These are phyloP conservation scores for Blastobotrys petasosporus DNA, from an alignment of 1,139 yeast genomes.

Conservation along the genomic window DNA sequence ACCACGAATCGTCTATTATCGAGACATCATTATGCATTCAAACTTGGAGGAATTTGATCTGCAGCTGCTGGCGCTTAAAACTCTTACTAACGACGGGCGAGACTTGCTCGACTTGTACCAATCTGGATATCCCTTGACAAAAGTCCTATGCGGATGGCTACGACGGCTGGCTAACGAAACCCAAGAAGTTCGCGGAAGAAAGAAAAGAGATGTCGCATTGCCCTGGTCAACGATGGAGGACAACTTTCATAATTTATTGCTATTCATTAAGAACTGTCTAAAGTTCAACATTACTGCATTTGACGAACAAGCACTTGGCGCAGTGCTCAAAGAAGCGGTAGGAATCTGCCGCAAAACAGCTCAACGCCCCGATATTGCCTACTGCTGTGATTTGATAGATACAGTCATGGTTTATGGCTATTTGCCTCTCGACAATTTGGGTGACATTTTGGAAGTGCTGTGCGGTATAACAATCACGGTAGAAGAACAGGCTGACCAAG, in stretches of 20 bases:
- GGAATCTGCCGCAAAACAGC: slow-evolving; percentile 43
- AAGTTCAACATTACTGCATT: slow-evolving; percentile 45
- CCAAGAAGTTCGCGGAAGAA: slow-evolving; percentile 28
- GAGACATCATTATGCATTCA: slow-evolving; percentile 51
- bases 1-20: slow-evolving; percentile 50
- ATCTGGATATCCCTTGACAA: slow-evolving; percentile 41
- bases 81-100: slow-evolving; percentile 55
- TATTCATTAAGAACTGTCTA: slow-evolving; percentile 42
- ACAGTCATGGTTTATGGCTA: slow-evolving; percentile 44
- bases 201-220: slow-evolving; percentile 26
- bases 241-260: slow-evolving; percentile 34
- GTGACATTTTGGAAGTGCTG: slow-evolving; percentile 41
- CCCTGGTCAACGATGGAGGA: slow-evolving; percentile 31
- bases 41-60: slow-evolving; percentile 49
- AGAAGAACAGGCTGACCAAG: slow-evolving; percentile 36
- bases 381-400: slow-evolving; percentile 44
- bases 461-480: slow-evolving; percentile 44
- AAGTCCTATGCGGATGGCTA: slow-evolving; percentile 37
- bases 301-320: slow-evolving; percentile 38
- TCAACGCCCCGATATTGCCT: slow-evolving; percentile 37
- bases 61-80: slow-evolving; percentile 47
- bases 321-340: slow-evolving; percentile 36
- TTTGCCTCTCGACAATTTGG: slow-evolving; percentile 41
- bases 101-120: slow-evolving; percentile 55
- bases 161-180: slow-evolving; percentile 31